phyloP scores from a whole-genome alignment of 352 stramenopile genomes.

The Nothophytophthora sp. region DNA sequence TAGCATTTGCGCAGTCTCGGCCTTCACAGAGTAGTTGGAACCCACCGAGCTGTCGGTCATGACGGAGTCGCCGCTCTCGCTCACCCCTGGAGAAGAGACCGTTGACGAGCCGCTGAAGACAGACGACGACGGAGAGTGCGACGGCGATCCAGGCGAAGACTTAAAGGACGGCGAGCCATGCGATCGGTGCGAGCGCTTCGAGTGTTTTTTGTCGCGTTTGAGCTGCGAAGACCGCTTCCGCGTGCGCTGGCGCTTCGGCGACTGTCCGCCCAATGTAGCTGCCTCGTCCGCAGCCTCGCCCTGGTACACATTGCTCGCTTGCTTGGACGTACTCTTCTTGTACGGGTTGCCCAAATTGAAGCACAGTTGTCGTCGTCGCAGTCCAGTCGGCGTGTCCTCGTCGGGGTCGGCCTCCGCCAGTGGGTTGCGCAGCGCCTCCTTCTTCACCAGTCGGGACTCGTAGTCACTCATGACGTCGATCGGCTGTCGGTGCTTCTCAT shows the following conservation, averaged over 20 bases:
- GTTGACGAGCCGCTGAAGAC: conserved; percentile 53
- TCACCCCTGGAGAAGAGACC: conserved; percentile 69
- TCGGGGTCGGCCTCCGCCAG: conserved; percentile 82
- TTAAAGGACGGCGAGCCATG: conserved; percentile 72
- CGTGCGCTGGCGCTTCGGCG: conserved; percentile 78
- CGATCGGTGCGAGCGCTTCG: conserved; percentile 63
- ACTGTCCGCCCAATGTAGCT: conserved; percentile 70
- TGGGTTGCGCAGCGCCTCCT: conserved; percentile 85
- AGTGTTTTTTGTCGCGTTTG: conserved; percentile 77
- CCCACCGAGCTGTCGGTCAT: conserved; percentile 59
- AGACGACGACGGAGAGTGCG: conserved; percentile 56
- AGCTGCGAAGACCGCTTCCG: conserved; percentile 86
- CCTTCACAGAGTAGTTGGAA: conserved; percentile 81
- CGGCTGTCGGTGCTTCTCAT: conserved; percentile 82
- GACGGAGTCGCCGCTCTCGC: conserved; percentile 58
- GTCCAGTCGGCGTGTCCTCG: conserved; percentile 75
- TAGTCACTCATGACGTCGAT: conserved; percentile 92
- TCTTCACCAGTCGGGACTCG: conserved; percentile 85
- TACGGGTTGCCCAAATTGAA: conserved; percentile 90
- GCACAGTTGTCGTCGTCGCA: conserved; percentile 75
- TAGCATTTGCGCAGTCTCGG: conserved; percentile 75
- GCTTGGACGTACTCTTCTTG: conserved; percentile 89
- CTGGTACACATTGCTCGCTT: conserved; percentile 80
- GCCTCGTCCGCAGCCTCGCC: conserved; percentile 86
- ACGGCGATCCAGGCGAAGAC: conserved; percentile 70